phyloP scores from a whole-genome alignment of 441 rosid genomes.

The Francoa sonchifolia region DNA sequence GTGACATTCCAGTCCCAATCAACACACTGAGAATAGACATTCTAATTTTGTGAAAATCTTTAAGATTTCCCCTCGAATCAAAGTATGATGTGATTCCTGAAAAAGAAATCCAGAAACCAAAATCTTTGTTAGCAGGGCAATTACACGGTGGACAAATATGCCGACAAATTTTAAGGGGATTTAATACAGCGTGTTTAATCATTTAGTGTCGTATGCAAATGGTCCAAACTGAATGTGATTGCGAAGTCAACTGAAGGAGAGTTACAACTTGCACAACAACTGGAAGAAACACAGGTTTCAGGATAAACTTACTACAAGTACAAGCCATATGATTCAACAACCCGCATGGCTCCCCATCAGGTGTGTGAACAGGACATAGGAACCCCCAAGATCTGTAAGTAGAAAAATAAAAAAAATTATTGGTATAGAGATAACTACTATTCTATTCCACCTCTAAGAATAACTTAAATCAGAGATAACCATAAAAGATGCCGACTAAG shows the following conservation, averaged over 20 bases:
- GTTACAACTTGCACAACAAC: no score
- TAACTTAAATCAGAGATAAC: slow-evolving; percentile 4
- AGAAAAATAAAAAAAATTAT: slow-evolving; percentile 7
- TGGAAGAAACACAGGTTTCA: background rate
- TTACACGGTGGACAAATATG: no score
- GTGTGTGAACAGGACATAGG: slow-evolving; percentile 98
- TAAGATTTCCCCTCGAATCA: slow-evolving; percentile 61
- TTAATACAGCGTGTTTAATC: no score
- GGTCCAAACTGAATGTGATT: no score
- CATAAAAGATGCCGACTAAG: slow-evolving; percentile 2
- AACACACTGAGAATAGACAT: slow-evolving; percentile 55
- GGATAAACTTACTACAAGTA: slow-evolving; percentile 54
- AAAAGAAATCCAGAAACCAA: slow-evolving; percentile 10
- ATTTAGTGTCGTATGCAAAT: no score
- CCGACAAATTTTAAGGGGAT: no score
- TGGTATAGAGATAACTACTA: no score
- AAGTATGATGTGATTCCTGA: slow-evolving; percentile 80
- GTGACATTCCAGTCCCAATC: slow-evolving; percentile 65
- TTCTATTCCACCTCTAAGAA: no score
- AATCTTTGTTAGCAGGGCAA: slow-evolving; percentile 1
- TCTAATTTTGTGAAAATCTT: slow-evolving; percentile 61
- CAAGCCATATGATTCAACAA: slow-evolving; percentile 89
- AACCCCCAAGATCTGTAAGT: slow-evolving; percentile 90
- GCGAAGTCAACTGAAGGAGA: no score
- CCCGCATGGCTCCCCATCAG: slow-evolving; percentile 98